Base-by-base conservation (phyloP, 352 stramenopile genomes). In the Aphanomyces invadans region DNA sequence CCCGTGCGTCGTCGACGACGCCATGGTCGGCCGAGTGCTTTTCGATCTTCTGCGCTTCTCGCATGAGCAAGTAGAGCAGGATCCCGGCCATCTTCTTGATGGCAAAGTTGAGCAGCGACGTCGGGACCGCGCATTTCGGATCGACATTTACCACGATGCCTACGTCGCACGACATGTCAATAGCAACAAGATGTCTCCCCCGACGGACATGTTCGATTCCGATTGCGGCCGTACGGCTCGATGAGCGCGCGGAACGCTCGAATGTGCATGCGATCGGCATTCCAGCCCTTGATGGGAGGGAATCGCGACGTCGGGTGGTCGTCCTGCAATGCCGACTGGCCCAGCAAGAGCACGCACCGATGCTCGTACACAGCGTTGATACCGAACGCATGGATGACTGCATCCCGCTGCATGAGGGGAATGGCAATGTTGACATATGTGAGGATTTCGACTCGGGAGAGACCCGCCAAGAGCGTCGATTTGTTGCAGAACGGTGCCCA, bases 81-180 rank as follows among this genome's bases (percentile, higher is more conserved):
- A 93, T 75, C 0, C 84, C 84, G 15, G 84, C 84, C 38, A 89
- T 75, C 62, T 93, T 93, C 70, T 93, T 93, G 62, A 91, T 86
- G 1, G 74, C 76, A 73, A 89, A 90, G 64, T 93, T 93, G 31
- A 93, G 64, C 64, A 93, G 66, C 19, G 75, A 63, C 62, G 79
- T 80, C 3, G 84, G 84, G 39, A 93, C 74, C 1, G 82, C 75
- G 49, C 81, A 91, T 54, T 90, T 91, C 0, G 82, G 82, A 52
- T 93, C 80, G 31, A 93, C 74, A 56, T 91, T 93, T 3, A 74
- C 76, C 5, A 93, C 82, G 52, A 93, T 88, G 62, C 53, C 53
- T 62, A 62, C 23, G 10, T 3, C 4, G 42, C 15, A 15, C 39
- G 5, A 7, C 48, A 32, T 56, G 19, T 7, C 3, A 25, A 28